phyloP scores from a whole-genome alignment of 139 green algal genomes.

The Tetradesmus obliquus region DNA sequence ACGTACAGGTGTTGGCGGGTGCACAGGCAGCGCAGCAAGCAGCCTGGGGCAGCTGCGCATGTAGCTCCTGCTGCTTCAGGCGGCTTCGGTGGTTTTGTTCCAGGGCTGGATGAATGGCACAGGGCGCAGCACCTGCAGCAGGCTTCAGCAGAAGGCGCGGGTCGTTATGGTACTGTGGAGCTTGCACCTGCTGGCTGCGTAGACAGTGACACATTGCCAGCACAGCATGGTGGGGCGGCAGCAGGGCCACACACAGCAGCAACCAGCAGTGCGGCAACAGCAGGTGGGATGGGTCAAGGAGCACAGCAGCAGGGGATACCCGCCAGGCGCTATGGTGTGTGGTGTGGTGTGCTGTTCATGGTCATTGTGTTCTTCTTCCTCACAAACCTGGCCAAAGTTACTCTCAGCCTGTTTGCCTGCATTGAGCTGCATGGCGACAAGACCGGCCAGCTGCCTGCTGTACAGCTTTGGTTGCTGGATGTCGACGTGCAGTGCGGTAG shows the following conservation, averaged over 20 bases:
- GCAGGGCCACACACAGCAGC: neutral
- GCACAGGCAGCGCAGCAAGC: neutral
- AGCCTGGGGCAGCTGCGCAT: neutral
- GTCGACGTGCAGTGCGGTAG: neutral
- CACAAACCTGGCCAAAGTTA: neutral
- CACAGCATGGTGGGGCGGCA: neutral
- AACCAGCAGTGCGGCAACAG: neutral
- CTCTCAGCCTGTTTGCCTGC: neutral
- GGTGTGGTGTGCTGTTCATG: conserved; percentile 30
- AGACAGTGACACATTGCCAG: neutral
- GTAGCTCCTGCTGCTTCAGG: neutral
- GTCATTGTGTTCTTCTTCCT: conserved; percentile 11
- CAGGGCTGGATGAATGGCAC: neutral
- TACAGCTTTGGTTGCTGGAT: neutral
- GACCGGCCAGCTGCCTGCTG: neutral
- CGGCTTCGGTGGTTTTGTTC: neutral
- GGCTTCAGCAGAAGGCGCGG: neutral
- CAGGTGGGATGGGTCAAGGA: neutral
- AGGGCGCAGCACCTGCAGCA: neutral
- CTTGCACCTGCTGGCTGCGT: neutral
- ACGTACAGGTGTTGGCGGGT: neutral
- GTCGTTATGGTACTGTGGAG: neutral
- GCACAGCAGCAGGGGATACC: conserved; percentile 11
- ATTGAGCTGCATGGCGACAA: conserved; percentile 17
- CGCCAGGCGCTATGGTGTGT: neutral